Evolutionary conservation across 306 rosid genomes (phyloP), one percentile per base, ranked within the genome.

Genomic region (Dicorynia guianensis): DNA sequence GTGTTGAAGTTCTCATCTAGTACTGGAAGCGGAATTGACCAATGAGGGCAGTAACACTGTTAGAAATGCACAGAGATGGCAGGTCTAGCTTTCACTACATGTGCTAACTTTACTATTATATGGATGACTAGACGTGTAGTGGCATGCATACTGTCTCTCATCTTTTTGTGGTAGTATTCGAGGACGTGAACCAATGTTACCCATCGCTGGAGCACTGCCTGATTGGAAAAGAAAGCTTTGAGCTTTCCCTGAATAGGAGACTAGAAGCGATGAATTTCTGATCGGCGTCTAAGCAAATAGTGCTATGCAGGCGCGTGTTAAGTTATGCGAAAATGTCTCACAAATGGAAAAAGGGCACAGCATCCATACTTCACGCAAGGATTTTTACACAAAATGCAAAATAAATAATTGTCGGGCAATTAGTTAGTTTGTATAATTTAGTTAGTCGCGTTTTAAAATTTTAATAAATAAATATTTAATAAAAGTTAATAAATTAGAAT

Each of bases 241-340:
- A 79, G 87, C 82, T 75, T 84, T 79, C 86, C 72, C 77, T 71
- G 79, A 83, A 72, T 56, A 53, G 80, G 71, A 25, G 30, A 25
- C n/a, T n/a, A 72, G 82, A n/a, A n/a, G n/a, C 71, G 72, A 73
- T 83, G 84, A 78, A 74, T 76, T 75, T 72, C 65, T 30, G 43
- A 78, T 74, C 66, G 85, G 72, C 77, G 59, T 62, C 78, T 25
- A 25, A 1, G 1, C 30, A 25, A 1, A 25, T 25, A 25, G 1
- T 1, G 30, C 30, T 25, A 25, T 25, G 30, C 30, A 25, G 30
- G 30, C 30, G 30, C 30, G 30, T 25, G 30, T 25, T 1, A 25
- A 25, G 30, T 25, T 25, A 25, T 25, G 30, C 30, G 30, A 25
- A 25, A 25, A 25, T 25, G 2, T 25, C 2, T 25, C 30, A 1